A percentile compares a stretch with the other conserved stretches of the same genome.
Conservation (phyloP, 495 filamentous ascomycete species). For the Penicillium arizonense region DNA sequence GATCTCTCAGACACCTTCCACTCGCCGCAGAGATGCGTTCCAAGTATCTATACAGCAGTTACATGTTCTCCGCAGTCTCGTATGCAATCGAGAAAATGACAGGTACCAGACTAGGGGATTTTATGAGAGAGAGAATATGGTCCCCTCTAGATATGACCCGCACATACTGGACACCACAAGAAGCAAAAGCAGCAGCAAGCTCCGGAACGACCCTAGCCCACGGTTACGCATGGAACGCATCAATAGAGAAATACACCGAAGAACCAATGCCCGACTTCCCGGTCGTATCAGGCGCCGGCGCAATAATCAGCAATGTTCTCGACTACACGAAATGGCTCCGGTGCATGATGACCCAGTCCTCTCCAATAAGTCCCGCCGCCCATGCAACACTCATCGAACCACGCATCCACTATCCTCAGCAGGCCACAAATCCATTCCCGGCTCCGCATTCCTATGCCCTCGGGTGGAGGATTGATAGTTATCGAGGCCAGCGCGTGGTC, state of each 20-base stretch:
- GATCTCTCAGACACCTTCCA: constrained; percentile 37
- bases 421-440: constrained; percentile 10
- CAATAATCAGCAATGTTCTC: constrained; percentile 47
- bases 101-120: constrained; percentile 32
- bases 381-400: constrained; percentile 38
- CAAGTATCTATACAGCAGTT: constrained; percentile 49
- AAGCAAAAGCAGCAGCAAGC: constrained; percentile 10
- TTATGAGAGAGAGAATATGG: constrained; percentile 46
- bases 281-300: constrained; percentile 47
- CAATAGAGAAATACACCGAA: constrained; percentile 7
- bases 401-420: constrained; percentile 26
- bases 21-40: constrained; percentile 33
- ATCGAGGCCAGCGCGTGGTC: constrained; percentile 41
- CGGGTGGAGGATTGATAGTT: constrained; percentile 42
- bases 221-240: constrained; percentile 19
- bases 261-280: constrained; percentile 25
- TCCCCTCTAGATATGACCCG: constrained; percentile 46
- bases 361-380: constrained; percentile 17
- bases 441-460: constrained; percentile 36
- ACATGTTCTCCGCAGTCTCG: constrained; percentile 45
- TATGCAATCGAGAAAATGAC: constrained; percentile 44
- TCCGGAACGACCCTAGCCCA: constrained; percentile 5
- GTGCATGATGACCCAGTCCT: constrained; percentile 32
- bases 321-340: constrained; percentile 54
- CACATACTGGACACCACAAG: constrained; percentile 28